phyloP scores from a whole-genome alignment of 352 stramenopile genomes.

The Globisporangium megalacanthum region DNA sequence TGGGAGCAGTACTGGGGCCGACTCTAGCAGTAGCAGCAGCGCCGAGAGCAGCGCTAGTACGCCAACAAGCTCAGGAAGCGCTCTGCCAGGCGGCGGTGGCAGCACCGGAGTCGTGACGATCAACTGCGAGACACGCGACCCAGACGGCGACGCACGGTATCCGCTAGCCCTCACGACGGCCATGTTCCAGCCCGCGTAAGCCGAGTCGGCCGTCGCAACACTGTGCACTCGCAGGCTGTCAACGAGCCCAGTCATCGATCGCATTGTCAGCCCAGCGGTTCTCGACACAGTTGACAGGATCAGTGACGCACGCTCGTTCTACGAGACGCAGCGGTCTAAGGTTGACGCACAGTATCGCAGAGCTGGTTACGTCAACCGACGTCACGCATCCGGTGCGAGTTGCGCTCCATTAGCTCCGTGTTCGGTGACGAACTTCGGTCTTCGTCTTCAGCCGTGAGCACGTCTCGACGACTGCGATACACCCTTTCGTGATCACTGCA shows the following conservation, averaged over 20 bases:
- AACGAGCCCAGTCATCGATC: background rate
- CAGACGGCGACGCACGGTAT: constrained; percentile 22
- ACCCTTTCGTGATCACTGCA: too few relatives aligned
- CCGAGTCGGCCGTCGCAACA: background rate
- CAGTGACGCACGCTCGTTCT: too few relatives aligned
- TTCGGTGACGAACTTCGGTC: too few relatives aligned
- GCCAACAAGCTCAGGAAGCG: background rate
- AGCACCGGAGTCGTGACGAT: constrained; percentile 6
- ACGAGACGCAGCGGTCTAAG: too few relatives aligned
- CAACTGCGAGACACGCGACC: constrained; percentile 21
- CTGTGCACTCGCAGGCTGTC: background rate
- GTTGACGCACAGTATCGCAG: too few relatives aligned
- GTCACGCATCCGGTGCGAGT: too few relatives aligned
- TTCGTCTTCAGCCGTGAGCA: too few relatives aligned
- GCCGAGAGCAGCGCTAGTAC: background rate
- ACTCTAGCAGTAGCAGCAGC: background rate
- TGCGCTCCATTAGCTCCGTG: too few relatives aligned
- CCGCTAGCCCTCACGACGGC: constrained; percentile 19
- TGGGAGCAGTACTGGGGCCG: background rate
- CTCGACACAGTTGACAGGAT: too few relatives aligned
- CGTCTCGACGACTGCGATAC: too few relatives aligned
- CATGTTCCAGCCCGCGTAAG: constrained; percentile 9
- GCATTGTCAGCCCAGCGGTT: too few relatives aligned
- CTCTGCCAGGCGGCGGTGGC: background rate
- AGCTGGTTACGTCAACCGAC: too few relatives aligned